phyloP scores from a whole-genome alignment of 2,329 filamentous ascomycete species.

The Penicillium griseofulvum region DNA sequence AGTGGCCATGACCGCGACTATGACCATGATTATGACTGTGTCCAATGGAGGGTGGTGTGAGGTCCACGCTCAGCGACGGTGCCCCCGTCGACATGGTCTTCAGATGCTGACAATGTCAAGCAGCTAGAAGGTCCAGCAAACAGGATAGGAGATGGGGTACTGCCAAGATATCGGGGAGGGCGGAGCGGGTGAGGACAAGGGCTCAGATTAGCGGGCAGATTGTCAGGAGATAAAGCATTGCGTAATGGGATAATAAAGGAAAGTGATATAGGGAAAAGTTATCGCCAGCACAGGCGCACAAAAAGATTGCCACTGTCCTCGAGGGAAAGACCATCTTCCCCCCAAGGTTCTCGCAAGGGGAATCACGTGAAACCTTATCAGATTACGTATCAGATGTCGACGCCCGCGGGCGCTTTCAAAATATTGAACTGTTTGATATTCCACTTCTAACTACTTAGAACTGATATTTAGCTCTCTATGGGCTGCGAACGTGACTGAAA shows the following conservation, averaged over 20 bases:
- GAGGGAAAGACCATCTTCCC: not conserved
- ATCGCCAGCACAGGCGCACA: not conserved
- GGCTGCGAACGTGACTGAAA: not conserved
- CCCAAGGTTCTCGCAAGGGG: constrained; percentile 9
- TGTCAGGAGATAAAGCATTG: constrained; percentile 1
- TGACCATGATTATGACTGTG: constrained; percentile 28
- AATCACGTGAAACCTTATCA: constrained; percentile 8
- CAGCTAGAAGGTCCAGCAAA: constrained; percentile 8
- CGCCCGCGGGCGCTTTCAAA: not conserved
- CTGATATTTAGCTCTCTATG: not conserved
- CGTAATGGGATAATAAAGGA: not conserved
- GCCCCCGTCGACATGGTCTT: constrained; percentile 36
- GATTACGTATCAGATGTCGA: constrained; percentile 2
- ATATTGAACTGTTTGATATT: not conserved
- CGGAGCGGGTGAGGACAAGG: not conserved
- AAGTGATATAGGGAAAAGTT: not conserved
- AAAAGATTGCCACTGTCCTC: not conserved
- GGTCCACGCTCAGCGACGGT: constrained; percentile 31
- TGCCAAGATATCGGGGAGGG: constrained; percentile 13
- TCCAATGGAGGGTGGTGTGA: constrained; percentile 24
- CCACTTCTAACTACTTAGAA: not conserved
- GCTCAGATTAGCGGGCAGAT: constrained; percentile 4
- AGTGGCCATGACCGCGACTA: constrained; percentile 34
- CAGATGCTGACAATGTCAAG: constrained; percentile 8
- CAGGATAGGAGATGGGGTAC: constrained; percentile 10